Evolutionary conservation across 177 flowering plant genomes (phyloP), one percentile per base, ranked within the genome.

Genomic region (Vitis hybrid): DNA sequence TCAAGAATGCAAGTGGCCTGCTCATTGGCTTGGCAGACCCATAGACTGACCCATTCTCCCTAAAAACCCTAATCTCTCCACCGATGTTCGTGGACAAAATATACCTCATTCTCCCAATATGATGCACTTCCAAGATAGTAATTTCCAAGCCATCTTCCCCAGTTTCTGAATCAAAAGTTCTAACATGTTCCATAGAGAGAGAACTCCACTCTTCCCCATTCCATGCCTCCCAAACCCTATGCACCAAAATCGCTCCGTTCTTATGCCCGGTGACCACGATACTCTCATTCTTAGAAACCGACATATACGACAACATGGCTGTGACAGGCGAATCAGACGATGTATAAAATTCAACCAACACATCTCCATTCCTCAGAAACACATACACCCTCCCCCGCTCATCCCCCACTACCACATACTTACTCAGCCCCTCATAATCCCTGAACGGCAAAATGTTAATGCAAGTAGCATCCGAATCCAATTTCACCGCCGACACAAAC

Each of bases 381-480:
- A 94, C 80, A 71, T 84, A 91, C 34, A 96, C 85, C 74, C 80
- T 86, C 56, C 99, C 99, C 21, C 63, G 73, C 64, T 87, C 88
- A 78, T 94, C 97, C 18, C 98, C 98, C 13, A 96, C 93, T 2
- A 91, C 96, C 39, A 92, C 82, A 75, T 92, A 96, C 86, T 96
- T 96, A 56, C 88, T 89, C 23, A 81, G 68, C 18, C 97, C 97
- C 74, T 96, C 98, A n/a, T 62, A 81, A 82, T 96, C 97, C 51
- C 83, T 78, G 72, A 84, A 88, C 0, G 99, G 97, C 85, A 96
- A 82, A 1, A 92, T 83, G 68, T 85, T 83, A n/a, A 87, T 72
- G 64, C 89, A 85, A 4, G 94, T 96, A 1, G 91, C 88, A 51
- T 79, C 87, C 2, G 87, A 84, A 58, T 88, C 91, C 66, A 94